Evolutionary conservation across 2,329 filamentous ascomycete species (phyloP).

Genomic region (Harringtonia lauricola): DNA sequence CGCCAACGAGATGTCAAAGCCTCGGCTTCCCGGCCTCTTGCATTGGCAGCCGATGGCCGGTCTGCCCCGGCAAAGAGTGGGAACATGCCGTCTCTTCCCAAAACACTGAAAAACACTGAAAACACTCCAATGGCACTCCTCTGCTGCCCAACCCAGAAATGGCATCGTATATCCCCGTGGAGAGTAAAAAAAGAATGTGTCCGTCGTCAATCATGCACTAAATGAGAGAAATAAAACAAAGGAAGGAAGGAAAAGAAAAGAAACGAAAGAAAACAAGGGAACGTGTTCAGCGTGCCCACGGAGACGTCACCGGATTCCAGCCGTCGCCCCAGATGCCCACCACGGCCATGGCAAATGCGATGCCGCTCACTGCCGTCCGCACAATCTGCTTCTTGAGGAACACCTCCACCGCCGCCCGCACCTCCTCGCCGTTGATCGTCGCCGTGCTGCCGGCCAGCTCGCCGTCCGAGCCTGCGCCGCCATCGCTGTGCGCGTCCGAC

Average conservation of each 20-base stretch:
- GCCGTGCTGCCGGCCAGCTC: constrained; percentile 4
- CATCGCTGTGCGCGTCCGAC: constrained; percentile 30
- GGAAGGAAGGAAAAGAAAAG: not conserved
- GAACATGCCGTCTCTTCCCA: no score
- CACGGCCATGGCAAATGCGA: constrained; percentile 50
- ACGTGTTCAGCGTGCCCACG: no score
- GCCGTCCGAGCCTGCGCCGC: constrained; percentile 15
- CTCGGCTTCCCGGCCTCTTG: no score
- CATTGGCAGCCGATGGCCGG: no score
- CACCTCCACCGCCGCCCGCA: constrained; percentile 43
- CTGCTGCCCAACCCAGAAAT: no score
- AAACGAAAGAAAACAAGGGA: not conserved
- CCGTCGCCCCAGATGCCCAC: constrained; percentile 59
- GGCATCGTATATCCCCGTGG: no score
- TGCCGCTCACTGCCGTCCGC: constrained; percentile 39
- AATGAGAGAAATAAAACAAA: not conserved
- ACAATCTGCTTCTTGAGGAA: constrained; percentile 43
- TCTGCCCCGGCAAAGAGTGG: no score
- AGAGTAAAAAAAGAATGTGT: no score
- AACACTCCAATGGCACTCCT: no score
- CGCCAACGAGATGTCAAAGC: no score
- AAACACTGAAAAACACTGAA: no score
- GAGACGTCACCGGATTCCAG: constrained; percentile 13
- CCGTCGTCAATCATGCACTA: no score
- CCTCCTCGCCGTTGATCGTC: constrained; percentile 50